Percentiles rank a stretch among this genome's conserved stretches.
These are phyloP conservation scores for Tylopilus plumbeoviolaceoides DNA, from an alignment of 768 basidiomycete genomes.

Conservation along the genomic window DNA sequence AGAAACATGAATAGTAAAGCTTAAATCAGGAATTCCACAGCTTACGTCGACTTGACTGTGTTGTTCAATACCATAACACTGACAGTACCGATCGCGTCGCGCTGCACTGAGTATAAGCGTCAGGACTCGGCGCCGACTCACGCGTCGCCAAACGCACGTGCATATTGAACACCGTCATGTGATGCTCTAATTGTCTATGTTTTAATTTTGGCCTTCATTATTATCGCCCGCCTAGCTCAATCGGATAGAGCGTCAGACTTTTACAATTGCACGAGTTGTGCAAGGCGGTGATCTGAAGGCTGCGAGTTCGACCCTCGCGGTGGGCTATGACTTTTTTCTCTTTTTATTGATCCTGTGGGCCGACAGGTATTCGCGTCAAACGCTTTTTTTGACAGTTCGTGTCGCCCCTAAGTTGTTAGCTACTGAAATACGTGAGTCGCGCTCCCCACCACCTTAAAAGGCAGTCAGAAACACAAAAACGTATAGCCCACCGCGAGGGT, in stretches of 20 bases:
- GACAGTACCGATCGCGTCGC: not conserved
- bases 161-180: constrained; percentile 16
- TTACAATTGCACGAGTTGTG: constrained; percentile 36
- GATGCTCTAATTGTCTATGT: constrained; percentile 17
- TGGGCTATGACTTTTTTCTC: constrained; percentile 47
- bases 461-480: not conserved
- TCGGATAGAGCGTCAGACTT: constrained; percentile 68
- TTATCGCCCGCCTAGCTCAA: constrained; percentile 59
- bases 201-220: too few relatives aligned
- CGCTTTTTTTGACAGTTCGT: too few relatives aligned
- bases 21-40: not conserved
- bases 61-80: constrained; percentile 43
- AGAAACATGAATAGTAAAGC: not conserved
- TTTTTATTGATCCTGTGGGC: not conserved
- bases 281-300: constrained; percentile 64
- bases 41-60: constrained; percentile 40
- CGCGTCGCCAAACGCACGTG: constrained; percentile 15
- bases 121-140: too few relatives aligned
- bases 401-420: too few relatives aligned
- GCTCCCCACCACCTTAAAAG: too few relatives aligned
- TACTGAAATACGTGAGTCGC: too few relatives aligned
- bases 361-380: too few relatives aligned
- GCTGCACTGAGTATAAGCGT: too few relatives aligned
- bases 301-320: constrained; percentile 85
- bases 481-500: constrained; percentile 58